Evolutionary conservation across 1,284 basidiomycete species (phyloP).

Genomic region (Takashimella tepidaria): DNA sequence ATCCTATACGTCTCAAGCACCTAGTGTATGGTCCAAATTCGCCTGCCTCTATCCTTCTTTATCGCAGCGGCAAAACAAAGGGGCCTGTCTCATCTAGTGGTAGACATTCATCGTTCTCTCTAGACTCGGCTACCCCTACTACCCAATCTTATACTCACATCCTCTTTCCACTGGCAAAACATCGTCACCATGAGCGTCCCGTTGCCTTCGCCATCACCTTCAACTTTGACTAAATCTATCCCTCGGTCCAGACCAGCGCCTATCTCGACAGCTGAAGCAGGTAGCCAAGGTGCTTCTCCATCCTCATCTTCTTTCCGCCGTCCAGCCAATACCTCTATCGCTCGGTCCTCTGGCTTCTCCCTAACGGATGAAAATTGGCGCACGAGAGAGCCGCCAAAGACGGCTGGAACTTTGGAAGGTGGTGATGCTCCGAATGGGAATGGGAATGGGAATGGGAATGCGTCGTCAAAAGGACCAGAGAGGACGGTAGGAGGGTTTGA

Average conservation of each 20-base stretch:
- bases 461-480: conserved; percentile 15
- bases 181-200: conserved; percentile 19
- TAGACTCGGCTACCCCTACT: neutral
- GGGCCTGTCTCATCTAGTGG: neutral
- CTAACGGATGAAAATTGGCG: conserved; percentile 28
- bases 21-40: no score
- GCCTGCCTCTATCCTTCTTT: no score
- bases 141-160: no score
- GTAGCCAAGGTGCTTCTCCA: conserved; percentile 6
- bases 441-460: conserved; percentile 7
- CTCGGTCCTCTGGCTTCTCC: conserved; percentile 5
- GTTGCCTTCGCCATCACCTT: conserved; percentile 28
- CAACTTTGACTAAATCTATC: conserved; percentile 27
- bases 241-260: conserved; percentile 33
- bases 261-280: conserved; percentile 18
- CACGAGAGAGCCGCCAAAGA: conserved; percentile 12
- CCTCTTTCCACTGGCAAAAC: no score
- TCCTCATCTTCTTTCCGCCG: conserved; percentile 8
- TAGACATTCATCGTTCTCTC: neutral
- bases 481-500: conserved; percentile 35
- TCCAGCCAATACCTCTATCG: neutral
- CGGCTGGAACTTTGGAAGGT: conserved; percentile 3
- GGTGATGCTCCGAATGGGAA: neutral
- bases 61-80: no score
- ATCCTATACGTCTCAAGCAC: no score